Evolutionary conservation across 2,329 filamentous ascomycete genomes (phyloP), one percentile per base, ranked within the genome.

Genomic region (Penicillium sp.): DNA sequence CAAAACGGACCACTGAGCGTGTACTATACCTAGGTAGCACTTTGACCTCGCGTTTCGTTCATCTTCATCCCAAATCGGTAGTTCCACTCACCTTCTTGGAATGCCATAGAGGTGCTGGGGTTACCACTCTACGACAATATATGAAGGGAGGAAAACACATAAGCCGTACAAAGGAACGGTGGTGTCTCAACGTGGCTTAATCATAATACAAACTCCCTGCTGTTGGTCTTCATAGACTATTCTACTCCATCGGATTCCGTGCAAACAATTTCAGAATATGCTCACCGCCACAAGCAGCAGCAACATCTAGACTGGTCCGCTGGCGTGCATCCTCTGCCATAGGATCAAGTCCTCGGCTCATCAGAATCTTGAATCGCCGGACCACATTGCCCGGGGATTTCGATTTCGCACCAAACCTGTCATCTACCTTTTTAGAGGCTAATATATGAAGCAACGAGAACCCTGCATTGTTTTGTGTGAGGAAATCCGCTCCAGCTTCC

Each of bases 321-420:
- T 63, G 60, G 32, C 42, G 46, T 16, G 31, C 24, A 58, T 63
- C 61, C 39, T 62, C 61, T 7, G 48, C 10, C 60, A 63, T 62
- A 37, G 61, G 61, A 50, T 63, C 57, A 32, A 62, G 53, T 16
- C 57, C 55, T 20, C 49, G 34, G 43, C 22, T 32, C 38, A 49
- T 60, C n/a, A 60, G 52, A 14, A 44, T 48, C 44, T 60, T 52
- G 46, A 60, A 60, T 6, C 29, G 32, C 20, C 42, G 43, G 8
- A 20, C n/a, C 24, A 55, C 47, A 47, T 24, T 10, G 24, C 29
- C n/a, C 20, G 39, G 16, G 22, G 2, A 13, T 11, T 9, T 8
- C 1, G 1, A 9, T 11, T 9, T 8, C 1, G 3, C 11, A 3
- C 6, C 0, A 4, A 3, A 31, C 22, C 16, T 3, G 13, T 2